Base-by-base conservation (phyloP, 345 rosid species). In the Turnera subulata region DNA sequence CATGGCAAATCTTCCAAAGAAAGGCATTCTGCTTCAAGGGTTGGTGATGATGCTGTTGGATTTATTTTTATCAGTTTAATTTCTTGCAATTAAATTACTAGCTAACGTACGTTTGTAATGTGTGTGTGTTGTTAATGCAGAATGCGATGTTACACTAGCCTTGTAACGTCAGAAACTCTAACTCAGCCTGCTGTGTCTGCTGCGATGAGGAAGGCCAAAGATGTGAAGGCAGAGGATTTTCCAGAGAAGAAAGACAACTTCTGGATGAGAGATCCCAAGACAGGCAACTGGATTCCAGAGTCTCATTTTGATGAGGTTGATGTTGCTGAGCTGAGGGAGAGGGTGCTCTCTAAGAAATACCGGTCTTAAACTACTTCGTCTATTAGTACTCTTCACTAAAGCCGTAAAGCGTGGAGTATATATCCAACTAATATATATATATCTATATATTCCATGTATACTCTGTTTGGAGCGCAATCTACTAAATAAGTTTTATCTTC, bases 211-310 rank as follows among this genome's bases (percentile, higher is more conserved):
- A 60, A 70, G 35, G 45, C 16, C 11, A 14, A 25, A 15, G 74
- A 62, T 8, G 21, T 10, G 58, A 65, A 11, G 60, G 48, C 15
- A 5, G 58, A 26, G 12, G 55, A n/a, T 15, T 17, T 48, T 2
- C 22, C 2, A 5, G 26, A 6, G 45, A 62, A 59, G 52, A 60
- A 69, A 1, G 33, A 54, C 23, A 16, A 20, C 11, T 76, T 72
- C n/a, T 72, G 82, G 82, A 80, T 80, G 85, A 74, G 65, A 58
- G 80, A 77, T 64, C 85, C 82, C 1, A 74, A 69, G 66, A 77
- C 72, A 0, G 82, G 82, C 4, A 74, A 80, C 57, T 77, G 85
- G 82, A 67, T 74, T 38, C 85, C 82, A 0, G 82, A 74, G 66
- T 61, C n/a, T 45, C 82, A 74, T 17, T 77, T 75, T 39, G 62